Base-by-base conservation (phyloP, 306 rosid species). In the Pterocarpus macrocarpus region DNA sequence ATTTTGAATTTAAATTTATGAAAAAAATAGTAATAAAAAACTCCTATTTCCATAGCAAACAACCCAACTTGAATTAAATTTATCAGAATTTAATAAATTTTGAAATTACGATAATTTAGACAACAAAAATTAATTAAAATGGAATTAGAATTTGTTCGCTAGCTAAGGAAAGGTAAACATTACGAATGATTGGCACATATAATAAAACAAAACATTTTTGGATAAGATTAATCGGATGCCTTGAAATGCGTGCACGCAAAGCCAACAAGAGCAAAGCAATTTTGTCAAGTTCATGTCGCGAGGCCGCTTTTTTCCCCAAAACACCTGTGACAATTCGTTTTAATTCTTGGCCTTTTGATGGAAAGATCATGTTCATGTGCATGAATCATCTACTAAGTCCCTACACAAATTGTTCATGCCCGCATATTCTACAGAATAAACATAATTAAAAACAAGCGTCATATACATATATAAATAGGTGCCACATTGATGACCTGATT, bases 241-340 rank as follows among this genome's bases (percentile, higher is more conserved):
- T 80, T 47, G 63, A 81, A 79, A 76, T 69, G 77, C 86, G 88
- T 90, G 87, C 90, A 89, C 87, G 87, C 87, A 82, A 86, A 64
- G 87, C 71, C 56, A 82, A 63, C 10, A 35, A 71, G 3, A 16
- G 15, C 52, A 36, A 85, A 30, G 17, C 52, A 30, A 85, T 53
- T 58, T 79, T 56, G 87, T 76, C 79, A 57, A 58, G 61, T 35
- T 66, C 30, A 35, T 34, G 47, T 2, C n/a, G 62, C 64, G 28
- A 22, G 28, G 28, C 28, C 28, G 28, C 49, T 47, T 49, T 76
- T 50, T 63, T 45, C 14, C 52, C 15, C 2, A 59, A 11, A 16
- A 28, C 47, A 70, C 64, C 52, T 12, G 16, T 65, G 81, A 77
- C 56, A 52, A 2, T 36, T 47, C 8, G 12, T 49, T 52, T 22